Base-by-base conservation (phyloP, 495 filamentous ascomycete species). In the Penicillium waksmanii region DNA sequence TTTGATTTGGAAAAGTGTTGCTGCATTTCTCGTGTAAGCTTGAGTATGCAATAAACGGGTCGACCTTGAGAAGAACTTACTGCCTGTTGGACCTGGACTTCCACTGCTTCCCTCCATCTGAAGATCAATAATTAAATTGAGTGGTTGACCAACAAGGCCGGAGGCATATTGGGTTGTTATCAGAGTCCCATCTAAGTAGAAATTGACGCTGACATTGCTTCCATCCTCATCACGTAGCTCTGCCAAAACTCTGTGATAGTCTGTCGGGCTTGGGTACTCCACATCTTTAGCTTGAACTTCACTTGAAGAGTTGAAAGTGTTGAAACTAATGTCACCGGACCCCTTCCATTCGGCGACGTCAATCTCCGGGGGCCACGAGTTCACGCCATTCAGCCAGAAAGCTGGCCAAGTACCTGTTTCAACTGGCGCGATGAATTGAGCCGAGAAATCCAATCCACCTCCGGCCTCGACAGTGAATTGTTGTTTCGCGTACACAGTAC, bases 281-380 rank as follows among this genome's bases (percentile, higher is more conserved):
- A 82, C 79, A 57, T 86, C 74, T 23, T 73, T 68, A 51, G 79
- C 77, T 13, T 71, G 58, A 1, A 85, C 75, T 36, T 75, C 65
- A 15, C 73, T 78, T 25, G 76, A 80, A 9, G 82, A 82, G 60
- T 86, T 85, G 67, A 86, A 86, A 1, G 82, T 85, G 55, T 87
- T 87, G 69, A 86, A 86, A 9, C 75, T 80, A 50, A 87, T 83
- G 65, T 84, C 78, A 7, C 83, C 84, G n/a, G 71, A 76, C 5
- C 84, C 83, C 62, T 86, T 87, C 84, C 84, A 86, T 67, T 86
- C 84, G 1, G 82, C 84, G 71, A 85, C 75, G 58, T 87, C 84
- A 38, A 86, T 74, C 76, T 85, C 84, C 0, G 84, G 84, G 51
- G 83, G 84, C 84, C 84, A 87, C 8, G 77, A 74, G 13, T 78